Evolutionary conservation across 2,329 filamentous ascomycete species (phyloP), one percentile per base, ranked within the genome.

Genomic region (Sporothrix humicola): DNA sequence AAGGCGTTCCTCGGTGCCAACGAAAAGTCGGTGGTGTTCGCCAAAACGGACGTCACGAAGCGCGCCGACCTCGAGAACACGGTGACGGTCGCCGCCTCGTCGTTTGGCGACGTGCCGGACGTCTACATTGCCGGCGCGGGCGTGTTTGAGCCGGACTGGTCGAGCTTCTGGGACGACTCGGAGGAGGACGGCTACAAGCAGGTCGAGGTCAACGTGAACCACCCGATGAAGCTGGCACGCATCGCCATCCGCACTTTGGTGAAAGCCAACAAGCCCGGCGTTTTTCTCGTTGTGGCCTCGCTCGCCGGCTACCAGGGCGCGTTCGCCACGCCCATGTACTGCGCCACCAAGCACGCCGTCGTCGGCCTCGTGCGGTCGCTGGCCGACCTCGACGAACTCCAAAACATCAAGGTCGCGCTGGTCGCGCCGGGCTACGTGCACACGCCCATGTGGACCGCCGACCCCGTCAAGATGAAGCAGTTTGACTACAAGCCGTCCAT

Each of bases 221-320:
- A 83, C 74, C 81, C 81, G 2, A 78, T 82, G 42, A 83, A 83
- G 73, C 77, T 83, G n/a, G 79, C 82, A 0, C 76, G 82, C 2
- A 81, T 83, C 44, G 81, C 80, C 8, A 81, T 83, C 69, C 76
- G 79, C 1, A 76, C 76, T 15, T 75, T 79, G n/a, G 74, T 81
- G 1, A 68, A 74, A 1, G 76, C 76, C 1, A 77, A 81, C 37
- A 82, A 82, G 75, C 80, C 79, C 63, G 81, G 81, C 23, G 80
- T 82, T 1, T 77, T 83, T 26, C 63, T 82, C 9, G 76, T 81
- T 26, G 75, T 81, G 1, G 76, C 81, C 0, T 81, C 79, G 10
- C 66, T 80, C 0, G 81, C 81, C 0, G 82, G 82, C 1, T 77
- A 81, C 26, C 23, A 52, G 23, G 79, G 79, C 1, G 61, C 74